phyloP scores from a whole-genome alignment of 2,329 filamentous ascomycete genomes.

The Massarina eburnea region DNA sequence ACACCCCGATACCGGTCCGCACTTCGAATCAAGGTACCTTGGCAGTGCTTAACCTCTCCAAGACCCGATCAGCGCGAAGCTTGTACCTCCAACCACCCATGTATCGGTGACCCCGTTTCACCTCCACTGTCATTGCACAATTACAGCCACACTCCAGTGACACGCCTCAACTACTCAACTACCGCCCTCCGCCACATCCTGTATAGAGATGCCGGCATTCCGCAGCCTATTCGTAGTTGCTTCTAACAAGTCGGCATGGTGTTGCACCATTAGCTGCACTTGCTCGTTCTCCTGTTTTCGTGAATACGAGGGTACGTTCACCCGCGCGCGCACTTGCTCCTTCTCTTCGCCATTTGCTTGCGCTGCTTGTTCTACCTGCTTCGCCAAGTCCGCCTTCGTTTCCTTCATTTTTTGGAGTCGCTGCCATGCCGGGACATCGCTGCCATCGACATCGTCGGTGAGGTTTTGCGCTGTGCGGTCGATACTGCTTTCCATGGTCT shows the following conservation, averaged over 20 bases:
- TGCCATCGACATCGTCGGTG: slow-evolving; percentile 36
- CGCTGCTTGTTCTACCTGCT: slow-evolving; percentile 24
- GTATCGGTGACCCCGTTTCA: no score
- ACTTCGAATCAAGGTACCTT: no score
- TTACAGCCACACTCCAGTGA: no score
- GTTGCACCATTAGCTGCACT: slow-evolving; percentile 35
- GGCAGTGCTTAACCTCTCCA: no score
- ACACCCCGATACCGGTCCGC: no score
- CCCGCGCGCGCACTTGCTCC: slow-evolving; percentile 13
- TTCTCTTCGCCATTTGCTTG: slow-evolving; percentile 13
- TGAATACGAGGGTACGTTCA: slow-evolving; percentile 37
- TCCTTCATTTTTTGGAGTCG: slow-evolving; percentile 60
- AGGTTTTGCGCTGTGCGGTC: slow-evolving; percentile 30
- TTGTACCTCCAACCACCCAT: no score
- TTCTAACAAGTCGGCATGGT: slow-evolving; percentile 37
- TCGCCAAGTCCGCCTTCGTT: slow-evolving; percentile 55
- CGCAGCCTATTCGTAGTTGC: slow-evolving; percentile 32
- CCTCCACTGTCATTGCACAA: no score
- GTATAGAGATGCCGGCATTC: slow-evolving; percentile 30
- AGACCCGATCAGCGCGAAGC: no score
- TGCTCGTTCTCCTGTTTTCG: slow-evolving; percentile 38
- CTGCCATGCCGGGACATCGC: slow-evolving; percentile 47
- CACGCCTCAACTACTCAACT: background rate
- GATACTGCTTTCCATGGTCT: slow-evolving; percentile 44
- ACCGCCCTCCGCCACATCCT: slow-evolving; percentile 6